Percentiles rank a stretch among this genome's conserved stretches.
These are phyloP conservation scores for Xylariomycetidae sp. DNA, from an alignment of 2,329 filamentous ascomycete species.

Conservation along the genomic window DNA sequence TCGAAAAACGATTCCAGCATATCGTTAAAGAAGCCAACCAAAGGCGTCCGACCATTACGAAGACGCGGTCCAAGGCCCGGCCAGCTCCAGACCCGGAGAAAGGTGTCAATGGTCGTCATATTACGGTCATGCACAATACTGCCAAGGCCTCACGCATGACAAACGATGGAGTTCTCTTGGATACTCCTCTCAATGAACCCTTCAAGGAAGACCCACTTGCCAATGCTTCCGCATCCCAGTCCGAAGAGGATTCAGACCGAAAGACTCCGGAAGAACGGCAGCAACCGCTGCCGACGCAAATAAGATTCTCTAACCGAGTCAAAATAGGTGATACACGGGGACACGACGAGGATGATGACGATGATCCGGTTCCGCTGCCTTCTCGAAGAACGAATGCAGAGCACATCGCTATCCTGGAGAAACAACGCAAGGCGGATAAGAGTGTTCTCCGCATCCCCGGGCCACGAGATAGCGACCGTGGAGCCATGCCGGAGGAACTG, in stretches of 20 bases:
- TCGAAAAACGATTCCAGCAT: conserved; percentile 89
- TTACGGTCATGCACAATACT: conserved; percentile 58
- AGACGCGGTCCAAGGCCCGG: conserved; percentile 49
- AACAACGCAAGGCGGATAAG: conserved; percentile 68
- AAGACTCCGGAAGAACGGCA: conserved; percentile 7
- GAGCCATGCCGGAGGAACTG: conserved; percentile 59
- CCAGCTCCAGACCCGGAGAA: conserved; percentile 47
- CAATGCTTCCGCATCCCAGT: conserved; percentile 11
- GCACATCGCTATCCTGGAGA: conserved; percentile 82
- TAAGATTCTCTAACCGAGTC: conserved; percentile 44
- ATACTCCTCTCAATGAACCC: conserved; percentile 27
- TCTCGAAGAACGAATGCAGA: conserved; percentile 57
- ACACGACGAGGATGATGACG: conserved; percentile 37
- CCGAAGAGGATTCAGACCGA: conserved; percentile 12
- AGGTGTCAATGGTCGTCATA: conserved; percentile 60
- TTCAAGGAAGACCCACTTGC: conserved; percentile 14
- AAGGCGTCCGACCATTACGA: conserved; percentile 57
- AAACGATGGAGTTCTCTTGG: conserved; percentile 53
- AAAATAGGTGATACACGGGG: conserved; percentile 53
- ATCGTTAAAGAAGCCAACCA: conserved; percentile 68
- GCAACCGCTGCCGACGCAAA: conserved; percentile 31
- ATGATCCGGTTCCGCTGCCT: conserved; percentile 43
- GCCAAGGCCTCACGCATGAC: conserved; percentile 50
- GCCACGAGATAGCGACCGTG: conserved; percentile 82
- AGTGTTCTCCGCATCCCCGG: conserved; percentile 83